A percentile compares a stretch with the other conserved stretches of the same genome.
Evolutionary conservation across 208 protist species (phyloP).

Genomic region (Porcisia deanei): DNA sequence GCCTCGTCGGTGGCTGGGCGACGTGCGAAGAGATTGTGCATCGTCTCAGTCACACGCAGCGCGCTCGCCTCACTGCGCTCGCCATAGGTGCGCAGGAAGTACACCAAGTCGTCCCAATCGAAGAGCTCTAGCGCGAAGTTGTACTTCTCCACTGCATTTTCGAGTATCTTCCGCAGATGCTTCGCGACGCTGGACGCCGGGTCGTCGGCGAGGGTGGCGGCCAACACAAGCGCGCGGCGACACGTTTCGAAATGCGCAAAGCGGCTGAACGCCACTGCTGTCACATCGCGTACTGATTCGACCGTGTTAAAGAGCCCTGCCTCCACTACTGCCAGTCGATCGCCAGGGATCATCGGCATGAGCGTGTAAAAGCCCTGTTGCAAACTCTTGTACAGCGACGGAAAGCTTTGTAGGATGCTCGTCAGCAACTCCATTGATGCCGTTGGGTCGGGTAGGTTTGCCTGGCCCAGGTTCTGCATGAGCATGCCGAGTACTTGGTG

Average conservation of each 20-base stretch:
- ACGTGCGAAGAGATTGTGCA: slow-evolving; percentile 62
- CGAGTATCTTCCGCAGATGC: slow-evolving; percentile 40
- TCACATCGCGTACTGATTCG: slow-evolving; percentile 79
- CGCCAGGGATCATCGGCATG: slow-evolving; percentile 72
- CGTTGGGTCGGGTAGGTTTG: slow-evolving; percentile 64
- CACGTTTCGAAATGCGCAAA: slow-evolving; percentile 79
- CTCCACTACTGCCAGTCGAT: slow-evolving; percentile 61
- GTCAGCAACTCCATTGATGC: slow-evolving; percentile 70
- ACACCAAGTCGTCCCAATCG: slow-evolving; percentile 85
- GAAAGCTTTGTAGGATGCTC: slow-evolving; percentile 78
- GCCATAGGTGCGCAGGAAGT: slow-evolving; percentile 77
- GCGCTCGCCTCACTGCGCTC: slow-evolving; percentile 53
- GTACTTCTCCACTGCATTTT: slow-evolving; percentile 31
- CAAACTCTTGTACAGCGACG: slow-evolving; percentile 78
- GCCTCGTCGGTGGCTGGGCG: slow-evolving; percentile 43
- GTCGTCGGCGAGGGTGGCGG: slow-evolving; percentile 51
- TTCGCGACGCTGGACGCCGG: slow-evolving; percentile 48
- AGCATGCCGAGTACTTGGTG: slow-evolving; percentile 87
- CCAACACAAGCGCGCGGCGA: slow-evolving; percentile 80
- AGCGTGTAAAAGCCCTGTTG: slow-evolving; percentile 83
- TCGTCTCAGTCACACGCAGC: slow-evolving; percentile 53
- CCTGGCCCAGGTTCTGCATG: slow-evolving; percentile 75
- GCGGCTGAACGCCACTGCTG: slow-evolving; percentile 59
- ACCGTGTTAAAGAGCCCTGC: slow-evolving; percentile 62
- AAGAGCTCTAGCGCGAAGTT: slow-evolving; percentile 50